Base-by-base conservation (phyloP, 176 grass and related monocot species). In the Zizania latifolia region DNA sequence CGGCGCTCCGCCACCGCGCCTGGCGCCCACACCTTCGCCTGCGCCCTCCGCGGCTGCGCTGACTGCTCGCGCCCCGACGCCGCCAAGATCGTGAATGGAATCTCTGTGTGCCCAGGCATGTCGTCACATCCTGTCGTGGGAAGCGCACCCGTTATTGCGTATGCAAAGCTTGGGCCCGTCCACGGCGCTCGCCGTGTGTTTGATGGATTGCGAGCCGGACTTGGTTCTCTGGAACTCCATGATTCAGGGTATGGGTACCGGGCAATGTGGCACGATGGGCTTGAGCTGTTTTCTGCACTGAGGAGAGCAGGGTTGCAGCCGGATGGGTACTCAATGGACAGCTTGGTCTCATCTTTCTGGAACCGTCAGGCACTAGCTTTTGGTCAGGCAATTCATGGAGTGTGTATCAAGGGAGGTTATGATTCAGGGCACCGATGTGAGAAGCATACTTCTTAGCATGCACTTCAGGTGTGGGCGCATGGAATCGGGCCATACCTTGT, bases 161-260 rank as follows among this genome's bases (percentile, higher is more conserved):
- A 87, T 1, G 77, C 90, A 0, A 93, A 84, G 59, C 58, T 87
- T 27, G 75, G 84, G 66, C 81, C 82, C 14, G 24, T 85, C 1
- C 31, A 56, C 5, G 54, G 81, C 50, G 87, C 87, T 5, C 74
- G 72, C 54, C 58, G 11, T 0, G 27, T 87, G 74, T 89, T 89
- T 9, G 86, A 89, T 60, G 72, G 53, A 60, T 67, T 84, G 81
- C 45, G 77, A 84, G 0, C 81, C 50, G 38, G 87, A 93, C 62
- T 45, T 89, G 46, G 87, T 89, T 65, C 62, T 93, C 2, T 85
- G 84, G 87, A 93, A 93, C 72, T 81, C 81, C 1, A 87, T 93
- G 72, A 82, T 93, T 86, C 87, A 7, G 90, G 39, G 5, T 89
- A 87, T 62, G 84, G 87, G 0, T 87, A 93, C 32, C 32, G 40